Base-by-base conservation (phyloP, 352 stramenopile species). In the Phytophthora nicotianae region DNA sequence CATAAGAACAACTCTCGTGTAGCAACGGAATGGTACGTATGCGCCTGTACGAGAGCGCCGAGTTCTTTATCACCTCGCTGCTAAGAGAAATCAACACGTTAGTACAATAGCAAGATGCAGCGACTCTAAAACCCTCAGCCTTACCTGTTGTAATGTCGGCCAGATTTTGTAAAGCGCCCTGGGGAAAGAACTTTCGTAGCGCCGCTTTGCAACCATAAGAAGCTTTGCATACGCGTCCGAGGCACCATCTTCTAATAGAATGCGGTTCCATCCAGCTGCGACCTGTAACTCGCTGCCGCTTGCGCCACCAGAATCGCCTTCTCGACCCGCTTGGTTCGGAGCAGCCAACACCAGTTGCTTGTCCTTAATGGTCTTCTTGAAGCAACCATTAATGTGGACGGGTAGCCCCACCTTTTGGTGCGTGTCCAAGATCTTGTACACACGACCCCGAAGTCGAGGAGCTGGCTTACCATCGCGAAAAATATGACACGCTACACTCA, bases 381-480 rank as follows among this genome's bases (percentile, higher is more conserved):
- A 93, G 37, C 79, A 89, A 1, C 80, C 85, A 62, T 90, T 90
- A 40, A 93, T 74, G 29, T 93, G 85, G 21, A 93, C 51, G 1
- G 82, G 85, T 20, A 93, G 52, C 0, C 81, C 82, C 17, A 80
- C 76, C 8, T 62, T 27, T 54, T 87, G 72, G 5, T 58, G 51
- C 1, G 75, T 89, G 24, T 82, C 62, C 19, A 88, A 65, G 54
- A 81, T 82, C 16, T 87, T 81, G 62, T 75, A 91, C 41, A 93
- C 33, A 26, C 73, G 78, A n/a, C 85, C 85, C n/a, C 60, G 62
- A n/a, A 90, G 35, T 40, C 57, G 47, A 23, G 61, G 65, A 20
- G 74, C 62, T 48, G 74, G 56, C 7, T 69, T 75, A 14, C 63
- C 73, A 49, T 91, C 63, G 16, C 77, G 77, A 14, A 90, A 75